These are phyloP conservation scores for Clitocybe nebularis DNA, from an alignment of 1,284 basidiomycete species.

Conservation along the genomic window DNA sequence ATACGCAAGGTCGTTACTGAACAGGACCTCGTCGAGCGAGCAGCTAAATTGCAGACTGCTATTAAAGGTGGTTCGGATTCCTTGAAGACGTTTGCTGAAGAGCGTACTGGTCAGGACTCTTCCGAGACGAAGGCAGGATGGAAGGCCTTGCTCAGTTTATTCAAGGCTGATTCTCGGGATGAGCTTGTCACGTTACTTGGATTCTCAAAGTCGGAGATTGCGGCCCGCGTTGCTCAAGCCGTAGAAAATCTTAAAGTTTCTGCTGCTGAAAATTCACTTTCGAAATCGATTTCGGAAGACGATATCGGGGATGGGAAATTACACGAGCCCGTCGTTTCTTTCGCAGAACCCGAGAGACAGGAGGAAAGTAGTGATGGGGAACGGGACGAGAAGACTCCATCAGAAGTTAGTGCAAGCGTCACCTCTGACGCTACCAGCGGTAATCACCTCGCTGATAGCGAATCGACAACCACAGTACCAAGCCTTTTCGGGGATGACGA, in stretches of 20 bases:
- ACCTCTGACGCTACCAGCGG: constrained; percentile 62
- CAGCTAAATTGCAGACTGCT: constrained; percentile 67
- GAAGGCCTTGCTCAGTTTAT: constrained; percentile 88
- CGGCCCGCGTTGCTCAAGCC: constrained; percentile 76
- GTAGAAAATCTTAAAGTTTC: constrained; percentile 67
- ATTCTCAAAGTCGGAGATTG: constrained; percentile 88
- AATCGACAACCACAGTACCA: constrained; percentile 77
- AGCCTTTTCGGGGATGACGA: constrained; percentile 86
- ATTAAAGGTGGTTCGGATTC: constrained; percentile 48
- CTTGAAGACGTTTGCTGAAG: constrained; percentile 66
- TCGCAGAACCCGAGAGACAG: constrained; percentile 63
- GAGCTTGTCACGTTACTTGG: constrained; percentile 91
- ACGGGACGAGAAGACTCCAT: constrained; percentile 59
- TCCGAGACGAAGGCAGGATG: constrained; percentile 58
- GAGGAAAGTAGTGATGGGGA: constrained; percentile 39
- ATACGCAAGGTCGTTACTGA: constrained; percentile 80
- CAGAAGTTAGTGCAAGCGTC: constrained; percentile 64
- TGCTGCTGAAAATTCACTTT: constrained; percentile 25
- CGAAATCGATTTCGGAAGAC: constrained; percentile 34
- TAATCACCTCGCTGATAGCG: constrained; percentile 62
- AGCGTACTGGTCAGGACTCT: constrained; percentile 37
- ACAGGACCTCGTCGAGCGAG: constrained; percentile 73
- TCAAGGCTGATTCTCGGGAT: constrained; percentile 85
- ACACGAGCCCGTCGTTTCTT: constrained; percentile 73
- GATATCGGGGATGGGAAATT: constrained; percentile 39